These are phyloP conservation scores for Kluyveromyces siamensis DNA, from an alignment of 805 yeast genomes.

Conservation along the genomic window DNA sequence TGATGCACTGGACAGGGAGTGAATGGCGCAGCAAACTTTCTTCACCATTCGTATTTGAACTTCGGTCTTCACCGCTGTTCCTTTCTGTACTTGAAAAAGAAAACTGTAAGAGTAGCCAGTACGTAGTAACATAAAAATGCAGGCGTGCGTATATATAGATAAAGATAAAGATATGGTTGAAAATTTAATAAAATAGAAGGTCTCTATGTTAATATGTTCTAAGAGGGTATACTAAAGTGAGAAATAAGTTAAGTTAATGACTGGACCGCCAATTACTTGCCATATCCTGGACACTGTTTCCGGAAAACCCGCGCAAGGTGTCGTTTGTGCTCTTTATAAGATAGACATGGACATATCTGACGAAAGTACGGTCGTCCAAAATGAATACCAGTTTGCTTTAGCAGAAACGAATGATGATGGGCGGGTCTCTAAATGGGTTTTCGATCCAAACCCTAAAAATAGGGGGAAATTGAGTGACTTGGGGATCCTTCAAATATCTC, in stretches of 20 bases:
- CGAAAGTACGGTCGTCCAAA: conserved; percentile 23
- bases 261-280: conserved; percentile 61
- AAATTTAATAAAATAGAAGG: too few species aligned
- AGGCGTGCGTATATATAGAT: too few species aligned
- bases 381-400: conserved; percentile 46
- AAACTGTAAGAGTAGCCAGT: neutral
- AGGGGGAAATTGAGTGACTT: conserved; percentile 12
- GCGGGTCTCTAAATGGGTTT: conserved; percentile 60
- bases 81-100: neutral
- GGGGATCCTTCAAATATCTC: conserved; percentile 24
- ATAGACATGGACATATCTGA: conserved; percentile 15
- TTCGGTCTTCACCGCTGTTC: conserved; percentile 5
- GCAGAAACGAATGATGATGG: conserved; percentile 77
- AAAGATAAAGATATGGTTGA: neutral
- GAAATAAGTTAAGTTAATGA: neutral
- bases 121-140: neutral
- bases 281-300: conserved; percentile 78
- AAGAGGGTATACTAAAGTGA: neutral
- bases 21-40: neutral
- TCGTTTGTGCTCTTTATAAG: conserved; percentile 52
- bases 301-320: conserved; percentile 76
- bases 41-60: too few species aligned
- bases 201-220: neutral
- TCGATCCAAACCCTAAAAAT: conserved; percentile 29
- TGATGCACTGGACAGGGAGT: too few species aligned